Conservation (phyloP, 208 protist species). For the Porcisia hertigi region DNA sequence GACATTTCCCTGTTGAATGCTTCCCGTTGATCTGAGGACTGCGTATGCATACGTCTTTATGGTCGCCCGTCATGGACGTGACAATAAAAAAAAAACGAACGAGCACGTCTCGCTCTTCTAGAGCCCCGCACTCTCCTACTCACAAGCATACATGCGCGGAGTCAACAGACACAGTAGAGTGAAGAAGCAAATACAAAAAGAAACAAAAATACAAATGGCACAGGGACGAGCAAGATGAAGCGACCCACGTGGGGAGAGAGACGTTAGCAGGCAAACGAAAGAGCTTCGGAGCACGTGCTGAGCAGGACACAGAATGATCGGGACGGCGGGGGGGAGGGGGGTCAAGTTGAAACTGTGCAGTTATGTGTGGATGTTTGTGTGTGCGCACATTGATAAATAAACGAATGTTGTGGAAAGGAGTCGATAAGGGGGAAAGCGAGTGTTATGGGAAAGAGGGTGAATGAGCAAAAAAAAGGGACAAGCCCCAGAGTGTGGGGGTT, state of each 20-base stretch:
- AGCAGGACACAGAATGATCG: neutral
- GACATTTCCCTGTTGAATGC: constrained; percentile 39
- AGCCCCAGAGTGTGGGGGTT: neutral
- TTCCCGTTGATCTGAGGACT: neutral
- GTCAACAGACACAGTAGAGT: neutral
- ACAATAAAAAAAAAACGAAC: too few species aligned
- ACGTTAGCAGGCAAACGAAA: neutral
- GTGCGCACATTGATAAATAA: neutral
- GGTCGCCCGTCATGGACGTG: neutral
- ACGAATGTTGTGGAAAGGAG: neutral
- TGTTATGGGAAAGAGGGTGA: neutral
- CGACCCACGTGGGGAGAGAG: neutral
- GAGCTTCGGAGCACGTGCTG: neutral
- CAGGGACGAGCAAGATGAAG: neutral
- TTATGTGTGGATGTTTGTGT: neutral
- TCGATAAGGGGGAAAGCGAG: neutral
- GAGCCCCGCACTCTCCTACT: neutral
- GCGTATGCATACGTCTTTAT: neutral
- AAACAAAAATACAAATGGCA: neutral
- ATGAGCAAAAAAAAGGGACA: neutral
- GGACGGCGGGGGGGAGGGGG: neutral
- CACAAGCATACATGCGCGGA: neutral
- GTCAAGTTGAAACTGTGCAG: neutral
- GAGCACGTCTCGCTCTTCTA: neutral
- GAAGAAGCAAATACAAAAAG: neutral